phyloP scores from a whole-genome alignment of 495 filamentous ascomycete species.

The Cryomyces minteri region DNA sequence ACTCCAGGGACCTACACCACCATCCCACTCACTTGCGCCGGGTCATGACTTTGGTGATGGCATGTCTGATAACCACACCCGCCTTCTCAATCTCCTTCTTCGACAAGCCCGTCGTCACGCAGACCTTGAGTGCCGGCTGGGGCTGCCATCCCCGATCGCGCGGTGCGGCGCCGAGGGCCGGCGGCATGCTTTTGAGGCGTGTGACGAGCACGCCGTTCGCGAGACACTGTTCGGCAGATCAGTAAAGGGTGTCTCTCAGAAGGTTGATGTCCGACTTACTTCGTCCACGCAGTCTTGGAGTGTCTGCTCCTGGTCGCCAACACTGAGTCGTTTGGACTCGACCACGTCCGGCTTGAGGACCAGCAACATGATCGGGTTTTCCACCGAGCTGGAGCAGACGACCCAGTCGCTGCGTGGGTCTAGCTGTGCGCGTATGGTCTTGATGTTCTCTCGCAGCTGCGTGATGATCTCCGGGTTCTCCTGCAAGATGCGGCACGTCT shows the following conservation, averaged over 20 bases:
- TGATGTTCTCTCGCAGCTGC: conserved; percentile 64
- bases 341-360: conserved; percentile 74
- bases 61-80: conserved; percentile 72
- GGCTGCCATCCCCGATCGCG: conserved; percentile 44
- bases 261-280: conserved; percentile 29
- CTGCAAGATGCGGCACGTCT: conserved; percentile 69
- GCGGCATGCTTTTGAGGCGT: conserved; percentile 58
- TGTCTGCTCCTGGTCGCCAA: conserved; percentile 65
- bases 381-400: conserved; percentile 54
- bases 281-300: conserved; percentile 88
- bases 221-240: conserved; percentile 32
- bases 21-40: conserved; percentile 26
- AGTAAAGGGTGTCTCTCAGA: not conserved
- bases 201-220: conserved; percentile 78
- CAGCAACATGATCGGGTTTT: conserved; percentile 76
- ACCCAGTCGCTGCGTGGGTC: conserved; percentile 93
- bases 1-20: not conserved
- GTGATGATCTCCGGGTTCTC: conserved; percentile 59
- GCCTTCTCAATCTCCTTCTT: conserved; percentile 94
- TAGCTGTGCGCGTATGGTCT: conserved; percentile 64
- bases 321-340: conserved; percentile 41
- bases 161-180: conserved; percentile 35
- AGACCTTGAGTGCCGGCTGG: conserved; percentile 72
- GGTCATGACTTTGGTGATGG: conserved; percentile 73
- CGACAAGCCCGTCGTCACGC: conserved; percentile 66